These are phyloP conservation scores for Torulaspora gathmanii DNA, from an alignment of 805 yeast genomes.

Conservation along the genomic window DNA sequence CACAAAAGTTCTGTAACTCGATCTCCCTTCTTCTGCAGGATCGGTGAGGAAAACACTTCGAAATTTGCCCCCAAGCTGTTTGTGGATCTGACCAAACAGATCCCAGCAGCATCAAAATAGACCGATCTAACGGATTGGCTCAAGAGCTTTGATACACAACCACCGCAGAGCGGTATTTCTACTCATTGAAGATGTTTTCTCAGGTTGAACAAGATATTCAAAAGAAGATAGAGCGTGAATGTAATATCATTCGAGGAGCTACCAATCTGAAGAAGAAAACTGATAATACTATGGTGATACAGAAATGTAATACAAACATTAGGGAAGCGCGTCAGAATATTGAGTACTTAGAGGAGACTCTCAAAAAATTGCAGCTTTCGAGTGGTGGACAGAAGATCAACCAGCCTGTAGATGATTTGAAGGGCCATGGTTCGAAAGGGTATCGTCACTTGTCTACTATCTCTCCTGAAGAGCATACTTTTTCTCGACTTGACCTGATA, in stretches of 20 bases:
- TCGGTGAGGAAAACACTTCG: neutral
- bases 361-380: constrained; percentile 49
- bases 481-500: constrained; percentile 71
- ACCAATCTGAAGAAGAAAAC: constrained; percentile 75
- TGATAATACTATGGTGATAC: constrained; percentile 74
- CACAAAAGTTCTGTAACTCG: neutral
- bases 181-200: constrained; percentile 7
- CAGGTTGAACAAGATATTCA: constrained; percentile 55
- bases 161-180: neutral
- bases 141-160: too few species aligned
- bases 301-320: constrained; percentile 83
- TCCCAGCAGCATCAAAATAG: neutral
- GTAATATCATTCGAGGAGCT: constrained; percentile 83
- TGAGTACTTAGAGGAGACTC: constrained; percentile 75
- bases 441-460: constrained; percentile 39
- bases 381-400: constrained; percentile 5
- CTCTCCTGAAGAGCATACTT: constrained; percentile 37
- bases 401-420: constrained; percentile 1
- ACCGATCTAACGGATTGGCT: too few species aligned
- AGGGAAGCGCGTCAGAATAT: constrained; percentile 89
- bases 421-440: constrained; percentile 9
- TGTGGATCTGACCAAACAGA: neutral
- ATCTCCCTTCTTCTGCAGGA: neutral
- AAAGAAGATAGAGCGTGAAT: constrained; percentile 82
- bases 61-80: neutral